These are phyloP conservation scores for Phialemonium atrogriseum DNA, from an alignment of 2,329 filamentous ascomycete species.

Conservation along the genomic window DNA sequence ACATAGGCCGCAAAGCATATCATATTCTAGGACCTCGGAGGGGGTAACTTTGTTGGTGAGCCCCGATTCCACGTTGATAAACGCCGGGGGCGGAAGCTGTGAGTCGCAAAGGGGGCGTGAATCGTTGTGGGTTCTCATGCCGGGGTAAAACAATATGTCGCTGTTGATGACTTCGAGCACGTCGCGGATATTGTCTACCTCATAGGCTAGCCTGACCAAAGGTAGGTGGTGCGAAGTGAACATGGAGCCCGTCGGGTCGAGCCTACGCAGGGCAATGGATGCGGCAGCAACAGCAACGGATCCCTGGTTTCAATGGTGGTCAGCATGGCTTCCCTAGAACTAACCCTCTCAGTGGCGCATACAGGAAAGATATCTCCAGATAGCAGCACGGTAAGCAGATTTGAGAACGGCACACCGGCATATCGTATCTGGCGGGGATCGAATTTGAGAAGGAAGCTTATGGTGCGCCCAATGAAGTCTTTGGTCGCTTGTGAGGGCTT, in stretches of 20 bases:
- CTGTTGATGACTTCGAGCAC: slow-evolving; percentile 56
- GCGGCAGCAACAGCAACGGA: slow-evolving; percentile 36
- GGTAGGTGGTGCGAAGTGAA: slow-evolving; percentile 57
- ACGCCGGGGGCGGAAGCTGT: slow-evolving; percentile 38
- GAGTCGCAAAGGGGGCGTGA: slow-evolving; percentile 36
- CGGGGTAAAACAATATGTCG: slow-evolving; percentile 58
- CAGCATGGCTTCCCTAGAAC: background rate
- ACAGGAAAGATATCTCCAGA: slow-evolving; percentile 34
- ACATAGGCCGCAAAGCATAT: slow-evolving; percentile 55
- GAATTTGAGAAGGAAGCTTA: slow-evolving; percentile 38
- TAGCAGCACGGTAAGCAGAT: slow-evolving; percentile 32
- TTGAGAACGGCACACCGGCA: slow-evolving; percentile 31
- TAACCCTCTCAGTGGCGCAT: slow-evolving; percentile 15
- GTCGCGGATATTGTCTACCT: slow-evolving; percentile 41
- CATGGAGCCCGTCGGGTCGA: slow-evolving; percentile 59
- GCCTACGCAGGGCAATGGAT: slow-evolving; percentile 47
- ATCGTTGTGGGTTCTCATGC: slow-evolving; percentile 26
- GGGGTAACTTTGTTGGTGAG: slow-evolving; percentile 47
- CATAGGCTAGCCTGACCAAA: slow-evolving; percentile 51
- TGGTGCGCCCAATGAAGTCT: slow-evolving; percentile 29
- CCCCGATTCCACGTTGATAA: slow-evolving; percentile 50
- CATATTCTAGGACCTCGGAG: slow-evolving; percentile 56
- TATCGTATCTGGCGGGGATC: slow-evolving; percentile 46
- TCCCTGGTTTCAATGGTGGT: slow-evolving; percentile 25
- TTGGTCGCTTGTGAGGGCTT: slow-evolving; percentile 20